Evolutionary conservation across 1,284 basidiomycete genomes (phyloP).

Genomic region (Irpex rosettiformis): DNA sequence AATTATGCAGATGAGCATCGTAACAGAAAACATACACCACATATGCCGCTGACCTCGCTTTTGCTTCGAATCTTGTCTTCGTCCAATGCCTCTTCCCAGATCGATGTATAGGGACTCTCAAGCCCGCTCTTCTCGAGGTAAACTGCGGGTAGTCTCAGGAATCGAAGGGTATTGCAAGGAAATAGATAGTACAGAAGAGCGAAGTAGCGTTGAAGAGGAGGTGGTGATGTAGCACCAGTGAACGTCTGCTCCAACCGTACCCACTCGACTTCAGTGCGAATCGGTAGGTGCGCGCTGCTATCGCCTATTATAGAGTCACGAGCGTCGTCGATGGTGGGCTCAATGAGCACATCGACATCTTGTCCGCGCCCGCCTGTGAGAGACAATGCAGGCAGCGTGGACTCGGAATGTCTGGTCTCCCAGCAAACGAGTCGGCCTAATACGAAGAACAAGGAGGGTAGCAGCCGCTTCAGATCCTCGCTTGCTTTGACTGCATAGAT

Average conservation of each 20-base stretch:
- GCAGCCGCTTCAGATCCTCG: conserved; percentile 47
- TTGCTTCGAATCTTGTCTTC: conserved; percentile 66
- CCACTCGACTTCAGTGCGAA: conserved; percentile 61
- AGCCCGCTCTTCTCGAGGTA: conserved; percentile 54
- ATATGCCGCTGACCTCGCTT: conserved; percentile 49
- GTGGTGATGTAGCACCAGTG: conserved; percentile 44
- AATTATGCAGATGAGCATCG: conserved; percentile 13
- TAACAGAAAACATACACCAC: neutral
- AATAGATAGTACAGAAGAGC: conserved; percentile 85
- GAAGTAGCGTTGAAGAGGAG: conserved; percentile 63
- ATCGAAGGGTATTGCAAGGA: conserved; percentile 78
- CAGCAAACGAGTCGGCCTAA: conserved; percentile 70
- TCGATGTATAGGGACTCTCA: conserved; percentile 53
- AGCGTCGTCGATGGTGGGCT: conserved; percentile 30
- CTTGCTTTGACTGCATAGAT: conserved; percentile 63
- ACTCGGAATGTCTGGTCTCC: conserved; percentile 43
- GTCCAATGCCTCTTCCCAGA: conserved; percentile 68
- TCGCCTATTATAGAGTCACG: conserved; percentile 32
- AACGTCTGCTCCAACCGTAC: conserved; percentile 58
- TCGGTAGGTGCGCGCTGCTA: conserved; percentile 35
- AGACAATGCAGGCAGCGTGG: conserved; percentile 18
- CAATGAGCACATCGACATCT: conserved; percentile 24
- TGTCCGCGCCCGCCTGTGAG: conserved; percentile 20
- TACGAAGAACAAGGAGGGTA: conserved; percentile 62
- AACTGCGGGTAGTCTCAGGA: conserved; percentile 61